Evolutionary conservation across 2,329 filamentous ascomycete genomes (phyloP), one percentile per base, ranked within the genome.

Genomic region (Allantophomopsis cytisporea): DNA sequence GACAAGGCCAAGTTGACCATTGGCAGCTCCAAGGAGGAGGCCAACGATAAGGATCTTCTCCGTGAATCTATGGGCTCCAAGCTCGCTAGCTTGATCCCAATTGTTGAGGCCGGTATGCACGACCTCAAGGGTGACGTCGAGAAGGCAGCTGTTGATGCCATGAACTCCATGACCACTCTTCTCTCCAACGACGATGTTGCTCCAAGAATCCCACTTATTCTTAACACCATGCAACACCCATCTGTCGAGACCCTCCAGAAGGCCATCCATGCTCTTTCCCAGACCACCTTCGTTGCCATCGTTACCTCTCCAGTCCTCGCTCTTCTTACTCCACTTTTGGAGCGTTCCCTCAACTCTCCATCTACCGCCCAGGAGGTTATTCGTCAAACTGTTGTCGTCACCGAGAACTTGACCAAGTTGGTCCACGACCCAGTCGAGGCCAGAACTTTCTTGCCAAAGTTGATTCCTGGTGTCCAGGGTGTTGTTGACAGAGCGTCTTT

Each of bases 241-340:
- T 94, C 86, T 10, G 70, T 83, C 12, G 78, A 93, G 60, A 86
- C 82, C 20, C 72, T 93, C 41, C 85, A 94, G 58, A 95, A 95
- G 68, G 88, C 91, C 23, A 96, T 98, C 48, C 91, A 95, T 56
- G 91, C 88, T 35, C 71, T 98, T 35, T 95, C 88, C 4, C 86
- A 94, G 65, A 98, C 91, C 10, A 98, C 91, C n/a, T 98, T 98
- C 51, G 91, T 98, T 39, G 88, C 91, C 41, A 73, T 94, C 47
- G 91, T 98, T 51, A 95, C 87, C 11, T 95, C 89, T 7, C 91
- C 91, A 8, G 89, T 96, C 5, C 76, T 98, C 42, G 91, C 91
- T 14, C 77, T 98, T 41, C 73, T 98, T 40, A 98, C 91, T 2
- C 91, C 91, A 35, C 81, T 96, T 50, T 76, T 98, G 20, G 91